Conservation (phyloP, 2,329 filamentous ascomycete genomes). For the Aspergillus sp. region DNA sequence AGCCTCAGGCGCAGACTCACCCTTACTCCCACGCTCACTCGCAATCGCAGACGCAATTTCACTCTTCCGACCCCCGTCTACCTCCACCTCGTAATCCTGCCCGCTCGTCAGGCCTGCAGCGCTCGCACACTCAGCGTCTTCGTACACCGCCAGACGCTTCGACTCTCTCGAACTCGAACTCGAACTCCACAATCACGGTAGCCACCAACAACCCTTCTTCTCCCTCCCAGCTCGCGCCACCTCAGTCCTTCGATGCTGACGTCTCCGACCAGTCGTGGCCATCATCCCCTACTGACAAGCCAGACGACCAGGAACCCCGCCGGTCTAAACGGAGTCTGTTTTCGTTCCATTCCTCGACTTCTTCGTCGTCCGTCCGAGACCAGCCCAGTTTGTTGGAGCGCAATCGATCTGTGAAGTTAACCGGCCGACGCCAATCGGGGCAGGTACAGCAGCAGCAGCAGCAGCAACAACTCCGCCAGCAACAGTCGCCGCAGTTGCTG, state of each 20-base stretch:
- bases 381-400: slow-evolving; percentile 28
- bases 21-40: slow-evolving; percentile 2
- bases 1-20: slow-evolving; percentile 10
- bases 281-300: slow-evolving; percentile 15
- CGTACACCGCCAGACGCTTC: slow-evolving; percentile 11
- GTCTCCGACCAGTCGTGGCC: slow-evolving; percentile 26
- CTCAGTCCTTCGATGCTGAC: slow-evolving; percentile 23
- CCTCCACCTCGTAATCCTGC: slow-evolving; percentile 10
- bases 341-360: slow-evolving; percentile 18
- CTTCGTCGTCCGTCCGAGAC: slow-evolving; percentile 16
- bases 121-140: slow-evolving; percentile 11
- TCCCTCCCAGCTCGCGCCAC: slow-evolving; percentile 15
- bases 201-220: slow-evolving; percentile 13
- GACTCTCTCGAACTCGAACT: slow-evolving; percentile 6
- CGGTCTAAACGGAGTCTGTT: slow-evolving; percentile 24
- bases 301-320: slow-evolving; percentile 23
- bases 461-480: slow-evolving; percentile 5
- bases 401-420: slow-evolving; percentile 27
- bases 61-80: background rate
- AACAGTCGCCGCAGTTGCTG: slow-evolving; percentile 17
- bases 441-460: slow-evolving; percentile 2
- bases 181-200: slow-evolving; percentile 16
- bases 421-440: slow-evolving; percentile 17
- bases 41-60: slow-evolving; percentile 2
- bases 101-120: slow-evolving; percentile 3